A percentile compares a stretch with the other conserved stretches of the same genome.
Conservation (phyloP, 2,329 filamentous ascomycete species). For the Trichoderma sp. region DNA sequence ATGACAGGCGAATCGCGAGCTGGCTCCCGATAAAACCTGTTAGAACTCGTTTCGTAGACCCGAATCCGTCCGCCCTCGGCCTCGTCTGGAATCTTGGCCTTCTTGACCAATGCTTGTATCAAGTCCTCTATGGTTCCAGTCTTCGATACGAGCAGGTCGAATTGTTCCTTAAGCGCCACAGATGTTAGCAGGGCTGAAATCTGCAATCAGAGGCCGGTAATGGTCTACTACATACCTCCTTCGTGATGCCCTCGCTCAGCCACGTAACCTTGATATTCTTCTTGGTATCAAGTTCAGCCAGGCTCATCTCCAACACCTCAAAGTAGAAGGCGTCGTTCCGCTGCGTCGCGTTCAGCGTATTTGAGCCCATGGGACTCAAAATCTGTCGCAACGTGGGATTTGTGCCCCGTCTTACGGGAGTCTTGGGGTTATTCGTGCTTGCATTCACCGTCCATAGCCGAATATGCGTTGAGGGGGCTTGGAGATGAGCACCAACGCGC, state of each 20-base stretch:
- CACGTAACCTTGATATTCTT: conserved; percentile 82
- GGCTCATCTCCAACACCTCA: conserved; percentile 90
- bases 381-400: conserved; percentile 77
- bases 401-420: conserved; percentile 71
- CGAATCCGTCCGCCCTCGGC: conserved; percentile 68
- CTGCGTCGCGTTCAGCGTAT: conserved; percentile 70
- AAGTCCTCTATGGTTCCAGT: conserved; percentile 80
- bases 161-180: conserved; percentile 59
- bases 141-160: conserved; percentile 85
- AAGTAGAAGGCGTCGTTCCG: conserved; percentile 81
- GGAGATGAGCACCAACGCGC: conserved; percentile 77
- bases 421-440: conserved; percentile 74
- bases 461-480: conserved; percentile 80
- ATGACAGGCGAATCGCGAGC: conserved; percentile 70
- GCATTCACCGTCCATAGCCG: conserved; percentile 87
- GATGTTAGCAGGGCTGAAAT: conserved; percentile 4
- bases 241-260: conserved; percentile 86
- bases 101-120: conserved; percentile 74
- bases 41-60: conserved; percentile 79
- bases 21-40: conserved; percentile 83
- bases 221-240: conserved; percentile 64
- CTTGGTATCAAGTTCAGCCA: conserved; percentile 91
- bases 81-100: conserved; percentile 77
- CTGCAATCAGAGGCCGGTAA: not conserved
- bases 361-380: conserved; percentile 69